Conservation (phyloP, 495 filamentous ascomycete genomes). For the Neurospora sp. region DNA sequence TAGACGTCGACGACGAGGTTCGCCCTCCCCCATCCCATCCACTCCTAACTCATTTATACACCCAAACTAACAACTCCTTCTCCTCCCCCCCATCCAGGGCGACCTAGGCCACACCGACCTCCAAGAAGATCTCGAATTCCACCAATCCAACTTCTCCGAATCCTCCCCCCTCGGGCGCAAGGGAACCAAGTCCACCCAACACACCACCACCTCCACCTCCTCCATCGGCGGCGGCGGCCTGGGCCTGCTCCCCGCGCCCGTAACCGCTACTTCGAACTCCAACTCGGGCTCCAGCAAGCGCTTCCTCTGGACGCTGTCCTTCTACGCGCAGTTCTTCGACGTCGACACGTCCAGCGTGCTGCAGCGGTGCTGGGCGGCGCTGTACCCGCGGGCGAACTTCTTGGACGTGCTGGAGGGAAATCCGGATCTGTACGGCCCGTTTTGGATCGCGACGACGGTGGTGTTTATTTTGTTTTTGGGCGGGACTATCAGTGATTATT, state of each 20-base stretch:
- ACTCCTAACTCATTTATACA: neutral
- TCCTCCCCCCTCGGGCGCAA: constrained; percentile 45
- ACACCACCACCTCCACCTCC: constrained; percentile 19
- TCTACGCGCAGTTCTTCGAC: constrained; percentile 97
- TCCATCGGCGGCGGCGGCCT: constrained; percentile 47
- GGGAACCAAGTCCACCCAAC: constrained; percentile 18
- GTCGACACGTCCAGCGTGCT: constrained; percentile 87
- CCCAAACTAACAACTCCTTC: neutral
- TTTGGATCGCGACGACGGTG: constrained; percentile 98
- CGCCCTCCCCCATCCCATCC: neutral
- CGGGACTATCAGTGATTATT: constrained; percentile 86
- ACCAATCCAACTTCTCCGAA: constrained; percentile 60
- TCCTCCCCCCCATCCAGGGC: constrained; percentile 51
- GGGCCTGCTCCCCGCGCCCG: constrained; percentile 43
- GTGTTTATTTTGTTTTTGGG: constrained; percentile 91
- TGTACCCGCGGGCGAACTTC: constrained; percentile 88
- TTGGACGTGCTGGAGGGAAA: constrained; percentile 96
- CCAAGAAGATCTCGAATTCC: constrained; percentile 98
- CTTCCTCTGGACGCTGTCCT: constrained; percentile 82
- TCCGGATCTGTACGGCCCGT: constrained; percentile 86
- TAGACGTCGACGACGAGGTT: constrained; percentile 83
- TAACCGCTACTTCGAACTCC: constrained; percentile 31
- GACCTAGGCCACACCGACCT: constrained; percentile 97
- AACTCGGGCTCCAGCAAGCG: constrained; percentile 55
- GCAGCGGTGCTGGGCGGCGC: constrained; percentile 66